phyloP scores from a whole-genome alignment of 164 flowering plant genomes.

The Sedum album region DNA sequence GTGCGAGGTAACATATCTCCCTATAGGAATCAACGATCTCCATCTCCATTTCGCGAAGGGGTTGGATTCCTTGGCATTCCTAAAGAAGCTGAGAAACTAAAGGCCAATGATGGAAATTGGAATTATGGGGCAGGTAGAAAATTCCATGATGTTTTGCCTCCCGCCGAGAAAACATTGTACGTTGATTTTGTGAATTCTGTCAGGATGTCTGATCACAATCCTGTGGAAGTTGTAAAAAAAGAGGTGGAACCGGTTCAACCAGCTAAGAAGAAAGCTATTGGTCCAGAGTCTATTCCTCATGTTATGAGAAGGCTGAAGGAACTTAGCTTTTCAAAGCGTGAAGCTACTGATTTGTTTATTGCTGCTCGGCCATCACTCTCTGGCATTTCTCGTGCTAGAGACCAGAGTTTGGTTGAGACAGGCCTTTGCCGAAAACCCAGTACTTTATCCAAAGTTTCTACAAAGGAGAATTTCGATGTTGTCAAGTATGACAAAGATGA shows the following conservation, averaged over 20 bases:
- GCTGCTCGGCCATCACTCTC: background rate
- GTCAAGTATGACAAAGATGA: conserved; percentile 9
- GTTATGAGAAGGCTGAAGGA: too few species aligned
- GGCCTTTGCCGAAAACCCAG: conserved; percentile 18
- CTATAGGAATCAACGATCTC: conserved; percentile 42
- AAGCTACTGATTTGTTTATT: too few species aligned
- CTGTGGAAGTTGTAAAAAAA: conserved; percentile 16
- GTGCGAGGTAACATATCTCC: conserved; percentile 45
- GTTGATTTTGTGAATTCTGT: conserved; percentile 39
- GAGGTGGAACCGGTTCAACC: background rate
- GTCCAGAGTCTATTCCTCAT: too few species aligned
- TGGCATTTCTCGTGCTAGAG: background rate
- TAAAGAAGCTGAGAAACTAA: conserved; percentile 24
- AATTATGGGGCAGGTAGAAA: conserved; percentile 7
- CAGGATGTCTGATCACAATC: conserved; percentile 17
- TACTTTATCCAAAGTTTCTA: conserved; percentile 11
- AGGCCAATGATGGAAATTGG: conserved; percentile 13
- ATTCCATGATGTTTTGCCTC: conserved; percentile 15
- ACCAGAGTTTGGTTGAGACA: too few species aligned
- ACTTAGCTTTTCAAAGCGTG: too few species aligned
- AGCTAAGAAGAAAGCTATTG: too few species aligned
- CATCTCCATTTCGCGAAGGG: too few species aligned
- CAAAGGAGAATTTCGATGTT: conserved; percentile 7
- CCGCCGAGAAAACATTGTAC: conserved; percentile 65
- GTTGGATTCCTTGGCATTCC: too few species aligned